These are phyloP conservation scores for Colletotrichum ledebouriae DNA, from an alignment of 2,329 filamentous ascomycete species.

Conservation along the genomic window DNA sequence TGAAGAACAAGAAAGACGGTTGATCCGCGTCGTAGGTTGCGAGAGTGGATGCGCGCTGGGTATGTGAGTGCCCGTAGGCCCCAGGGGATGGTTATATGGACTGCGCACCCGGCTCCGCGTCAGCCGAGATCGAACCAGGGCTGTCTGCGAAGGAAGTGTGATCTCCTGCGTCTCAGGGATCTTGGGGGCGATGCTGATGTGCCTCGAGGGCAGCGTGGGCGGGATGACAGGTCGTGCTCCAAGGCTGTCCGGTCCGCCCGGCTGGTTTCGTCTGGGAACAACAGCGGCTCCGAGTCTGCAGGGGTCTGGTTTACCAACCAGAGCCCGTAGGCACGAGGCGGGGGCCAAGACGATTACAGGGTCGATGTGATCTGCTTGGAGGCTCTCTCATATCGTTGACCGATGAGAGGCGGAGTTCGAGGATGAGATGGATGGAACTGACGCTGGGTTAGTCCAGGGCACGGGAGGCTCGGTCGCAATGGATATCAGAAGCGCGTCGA, in stretches of 20 bases:
- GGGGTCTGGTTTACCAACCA: not conserved
- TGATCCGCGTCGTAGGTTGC: not conserved
- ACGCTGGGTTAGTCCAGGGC: not conserved
- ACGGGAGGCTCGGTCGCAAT: not conserved
- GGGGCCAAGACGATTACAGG: slow-evolving; percentile 15
- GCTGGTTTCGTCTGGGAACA: not conserved
- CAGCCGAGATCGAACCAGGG: slow-evolving; percentile 13
- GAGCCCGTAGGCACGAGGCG: slow-evolving; percentile 8
- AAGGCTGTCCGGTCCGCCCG: no score
- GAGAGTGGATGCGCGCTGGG: not conserved
- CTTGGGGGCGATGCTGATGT: not conserved
- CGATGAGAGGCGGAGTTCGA: not conserved
- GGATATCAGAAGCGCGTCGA: no score
- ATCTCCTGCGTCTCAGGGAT: not conserved
- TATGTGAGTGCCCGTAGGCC: not conserved
- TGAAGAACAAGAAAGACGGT: not conserved
- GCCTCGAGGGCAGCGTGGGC: not conserved
- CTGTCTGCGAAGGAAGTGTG: not conserved
- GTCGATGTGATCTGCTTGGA: not conserved
- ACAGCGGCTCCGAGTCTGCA: not conserved
- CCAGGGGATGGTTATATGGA: slow-evolving; percentile 20
- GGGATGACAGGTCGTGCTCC: not conserved
- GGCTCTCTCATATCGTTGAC: slow-evolving; percentile 10
- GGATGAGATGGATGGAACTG: not conserved
- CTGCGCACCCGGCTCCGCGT: not conserved